Evolutionary conservation across 148 eudicot species (phyloP), one percentile per base, ranked within the genome.

Genomic region (Dianthus caryophyllus): DNA sequence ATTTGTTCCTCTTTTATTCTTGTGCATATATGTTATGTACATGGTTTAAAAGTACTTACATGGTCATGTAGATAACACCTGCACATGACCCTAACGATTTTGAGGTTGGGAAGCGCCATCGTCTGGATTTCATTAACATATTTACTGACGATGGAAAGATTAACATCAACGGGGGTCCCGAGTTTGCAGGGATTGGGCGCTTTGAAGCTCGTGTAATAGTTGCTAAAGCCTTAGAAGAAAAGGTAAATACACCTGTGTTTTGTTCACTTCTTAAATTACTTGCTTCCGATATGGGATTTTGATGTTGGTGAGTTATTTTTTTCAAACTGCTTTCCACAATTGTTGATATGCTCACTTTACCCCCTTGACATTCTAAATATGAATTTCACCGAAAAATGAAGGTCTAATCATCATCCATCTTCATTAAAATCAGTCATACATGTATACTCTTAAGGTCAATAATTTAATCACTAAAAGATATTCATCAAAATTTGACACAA

Each of bases 81-180:
- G 99, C 99, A 36, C 99, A 90, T 72, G 98, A 94, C 75, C 96
- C 93, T 47, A 88, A 94, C 76, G 99, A 90, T 84, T 94, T 94
- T 82, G 93, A 90, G 72, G 96, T 94, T 75, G 93, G 97, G 51
- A 85, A 82, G 82, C 93, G 93, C 22, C 93, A 88, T 71, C 73
- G 79, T 38, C 92, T 91, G 59, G 87, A 88, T 39, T 91, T 81
- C 72, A 91, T 91, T 67, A 91, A 86, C 70, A 84, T 91, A 39
- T 84, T 86, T 41, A 91, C 97, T 20, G 97, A 91, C 83, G 97
- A 91, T 72, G 97, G 96, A 43, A 88, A 80, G 48, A 91, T 91
- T 69, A 91, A 84, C 76, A 88, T 87, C 78, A 86, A 80, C 69
- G 97, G 95, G 54, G 96, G 97, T 18, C 57, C 68, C 41, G 83